Percentiles rank a stretch among this genome's conserved stretches.
Conservation (phyloP, 2,329 filamentous ascomycete species). For the Pyrenophora tritici-repentis region DNA sequence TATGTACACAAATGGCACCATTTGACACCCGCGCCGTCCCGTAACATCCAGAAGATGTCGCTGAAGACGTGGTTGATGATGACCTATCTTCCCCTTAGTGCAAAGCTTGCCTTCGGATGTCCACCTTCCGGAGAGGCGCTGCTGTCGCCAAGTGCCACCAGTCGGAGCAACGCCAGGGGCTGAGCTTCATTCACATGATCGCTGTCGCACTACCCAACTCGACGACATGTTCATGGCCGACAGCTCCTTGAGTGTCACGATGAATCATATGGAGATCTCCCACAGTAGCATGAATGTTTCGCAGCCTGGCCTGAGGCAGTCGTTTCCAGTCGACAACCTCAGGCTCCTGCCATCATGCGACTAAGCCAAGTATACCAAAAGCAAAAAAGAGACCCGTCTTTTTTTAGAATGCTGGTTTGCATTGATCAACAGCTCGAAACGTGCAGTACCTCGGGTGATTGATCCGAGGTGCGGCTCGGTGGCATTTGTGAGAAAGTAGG, state of each 20-base stretch:
- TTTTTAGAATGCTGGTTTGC: neutral
- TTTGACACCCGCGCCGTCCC: no score
- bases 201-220: no score
- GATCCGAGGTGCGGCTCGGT: neutral
- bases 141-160: no score
- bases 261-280: neutral
- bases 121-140: no score
- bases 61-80: neutral
- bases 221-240: neutral
- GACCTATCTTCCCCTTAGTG: neutral
- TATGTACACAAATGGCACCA: neutral
- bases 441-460: neutral
- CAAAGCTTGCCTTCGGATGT: neutral
- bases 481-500: neutral
- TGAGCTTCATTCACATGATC: no score
- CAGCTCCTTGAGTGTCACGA: neutral
- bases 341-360: neutral
- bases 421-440: constrained; percentile 3
- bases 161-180: no score
- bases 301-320: neutral
- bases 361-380: neutral
- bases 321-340: neutral
- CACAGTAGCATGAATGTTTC: neutral
- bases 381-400: no score
- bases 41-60: no score